phyloP scores from a whole-genome alignment of 345 rosid genomes.

The Salix exigua region DNA sequence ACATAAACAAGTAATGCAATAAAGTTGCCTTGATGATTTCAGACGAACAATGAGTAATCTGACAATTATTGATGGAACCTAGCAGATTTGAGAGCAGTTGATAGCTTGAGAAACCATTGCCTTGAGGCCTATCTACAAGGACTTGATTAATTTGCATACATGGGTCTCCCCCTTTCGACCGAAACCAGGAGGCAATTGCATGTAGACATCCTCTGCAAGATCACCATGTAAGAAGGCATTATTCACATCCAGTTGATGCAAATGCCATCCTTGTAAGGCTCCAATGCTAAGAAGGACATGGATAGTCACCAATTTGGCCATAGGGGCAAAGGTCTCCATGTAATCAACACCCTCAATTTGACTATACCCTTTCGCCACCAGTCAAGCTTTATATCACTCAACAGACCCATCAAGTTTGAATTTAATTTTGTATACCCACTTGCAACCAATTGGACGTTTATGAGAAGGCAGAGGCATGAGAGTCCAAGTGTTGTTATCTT shows the following conservation, averaged over 20 bases:
- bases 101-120: not conserved
- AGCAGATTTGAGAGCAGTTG: not conserved
- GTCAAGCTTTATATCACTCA: accelerated
- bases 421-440: too few species aligned
- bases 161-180: not conserved
- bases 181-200: not conserved
- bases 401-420: accelerated
- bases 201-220: not conserved
- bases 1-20: not conserved
- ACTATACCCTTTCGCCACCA: not conserved
- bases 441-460: not conserved
- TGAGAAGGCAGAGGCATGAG: too few species aligned
- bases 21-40: not conserved
- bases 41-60: not conserved
- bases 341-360: not conserved
- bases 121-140: not conserved
- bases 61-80: not conserved
- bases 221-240: too few species aligned
- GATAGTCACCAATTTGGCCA: not conserved
- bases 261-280: not conserved
- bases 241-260: not conserved
- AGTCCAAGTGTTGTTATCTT: not conserved
- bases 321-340: not conserved
- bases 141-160: not conserved
- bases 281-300: too few species aligned